Percentiles rank a stretch among this genome's conserved stretches.
These are phyloP conservation scores for Pseudocercospora fijiensis DNA, from an alignment of 2,329 filamentous ascomycete genomes.

Conservation along the genomic window DNA sequence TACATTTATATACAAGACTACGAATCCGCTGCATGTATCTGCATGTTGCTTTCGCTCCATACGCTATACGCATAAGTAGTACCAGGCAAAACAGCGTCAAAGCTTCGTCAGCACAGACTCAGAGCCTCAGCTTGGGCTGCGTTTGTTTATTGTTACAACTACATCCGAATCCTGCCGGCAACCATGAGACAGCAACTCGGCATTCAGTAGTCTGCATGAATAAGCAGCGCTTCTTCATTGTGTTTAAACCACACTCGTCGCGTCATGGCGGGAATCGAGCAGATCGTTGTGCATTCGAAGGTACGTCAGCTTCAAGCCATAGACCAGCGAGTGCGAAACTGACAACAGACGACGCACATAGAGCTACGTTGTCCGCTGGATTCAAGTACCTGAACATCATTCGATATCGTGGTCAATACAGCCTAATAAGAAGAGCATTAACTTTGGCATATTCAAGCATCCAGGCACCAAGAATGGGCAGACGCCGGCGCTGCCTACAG, in stretches of 20 bases:
- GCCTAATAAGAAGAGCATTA: conserved; percentile 96
- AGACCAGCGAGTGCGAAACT: conserved; percentile 3
- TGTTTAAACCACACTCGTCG: neutral
- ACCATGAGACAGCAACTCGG: conserved; percentile 13
- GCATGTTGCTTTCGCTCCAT: neutral
- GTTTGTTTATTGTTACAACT: conserved; percentile 9
- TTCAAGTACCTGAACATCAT: conserved; percentile 83
- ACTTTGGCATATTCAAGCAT: conserved; percentile 97
- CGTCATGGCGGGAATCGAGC: conserved; percentile 88
- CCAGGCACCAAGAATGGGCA: conserved; percentile 68
- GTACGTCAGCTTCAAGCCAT: conserved; percentile 52
- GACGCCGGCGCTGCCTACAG: conserved; percentile 45
- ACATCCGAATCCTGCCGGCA: conserved; percentile 15
- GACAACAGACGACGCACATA: conserved; percentile 41
- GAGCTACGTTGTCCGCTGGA: conserved; percentile 98
- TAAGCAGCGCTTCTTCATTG: conserved; percentile 6
- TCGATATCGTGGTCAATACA: conserved; percentile 98
- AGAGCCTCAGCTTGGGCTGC: conserved; percentile 1
- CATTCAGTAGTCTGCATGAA: conserved; percentile 15
- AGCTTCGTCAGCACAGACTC: neutral
- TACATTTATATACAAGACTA: too few relatives aligned
- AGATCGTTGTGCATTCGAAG: conserved; percentile 96
- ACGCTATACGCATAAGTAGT: neutral
- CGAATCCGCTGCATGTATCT: neutral
- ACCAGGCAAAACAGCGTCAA: neutral